Percentiles rank a stretch among this genome's conserved stretches.
phyloP scores from a whole-genome alignment of 2,329 filamentous ascomycete genomes.

The Gaeumannomyces tritici region DNA sequence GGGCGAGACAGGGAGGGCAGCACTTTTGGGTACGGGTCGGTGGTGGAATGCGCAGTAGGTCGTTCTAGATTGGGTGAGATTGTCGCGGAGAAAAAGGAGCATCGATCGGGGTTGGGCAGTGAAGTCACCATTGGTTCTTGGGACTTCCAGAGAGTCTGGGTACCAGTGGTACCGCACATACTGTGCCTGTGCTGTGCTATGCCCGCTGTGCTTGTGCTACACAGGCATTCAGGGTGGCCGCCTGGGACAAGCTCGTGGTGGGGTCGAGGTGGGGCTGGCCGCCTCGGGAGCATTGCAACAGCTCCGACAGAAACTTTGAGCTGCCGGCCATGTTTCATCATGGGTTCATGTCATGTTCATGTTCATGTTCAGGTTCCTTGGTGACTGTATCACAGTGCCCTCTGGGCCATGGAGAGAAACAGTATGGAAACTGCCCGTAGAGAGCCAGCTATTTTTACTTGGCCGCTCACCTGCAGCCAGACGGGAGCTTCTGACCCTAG shows the following conservation, averaged over 20 bases:
- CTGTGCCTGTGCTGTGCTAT: too few relatives aligned
- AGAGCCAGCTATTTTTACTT: too few relatives aligned
- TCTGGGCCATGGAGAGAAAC: too few relatives aligned
- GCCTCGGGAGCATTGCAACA: too few relatives aligned
- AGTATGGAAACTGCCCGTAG: too few relatives aligned
- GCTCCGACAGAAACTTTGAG: not conserved
- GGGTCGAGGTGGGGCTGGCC: not conserved
- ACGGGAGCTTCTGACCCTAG: not conserved
- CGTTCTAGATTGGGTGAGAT: not conserved
- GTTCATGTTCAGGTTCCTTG: too few relatives aligned
- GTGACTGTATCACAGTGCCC: too few relatives aligned
- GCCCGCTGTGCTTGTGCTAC: not conserved
- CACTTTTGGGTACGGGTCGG: too few relatives aligned
- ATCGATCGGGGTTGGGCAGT: not conserved
- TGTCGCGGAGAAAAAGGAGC: not conserved
- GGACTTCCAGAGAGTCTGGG: not conserved
- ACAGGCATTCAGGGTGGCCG: not conserved
- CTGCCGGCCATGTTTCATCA: not conserved
- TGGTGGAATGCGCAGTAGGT: not conserved
- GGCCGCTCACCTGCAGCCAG: not conserved
- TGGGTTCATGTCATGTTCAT: not conserved
- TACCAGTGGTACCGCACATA: not conserved
- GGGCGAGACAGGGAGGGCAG: too few relatives aligned
- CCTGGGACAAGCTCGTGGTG: not conserved
- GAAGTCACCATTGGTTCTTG: not conserved